phyloP scores from a whole-genome alignment of 2,329 filamentous ascomycete species.

The Decorospora gaudefroyi region DNA sequence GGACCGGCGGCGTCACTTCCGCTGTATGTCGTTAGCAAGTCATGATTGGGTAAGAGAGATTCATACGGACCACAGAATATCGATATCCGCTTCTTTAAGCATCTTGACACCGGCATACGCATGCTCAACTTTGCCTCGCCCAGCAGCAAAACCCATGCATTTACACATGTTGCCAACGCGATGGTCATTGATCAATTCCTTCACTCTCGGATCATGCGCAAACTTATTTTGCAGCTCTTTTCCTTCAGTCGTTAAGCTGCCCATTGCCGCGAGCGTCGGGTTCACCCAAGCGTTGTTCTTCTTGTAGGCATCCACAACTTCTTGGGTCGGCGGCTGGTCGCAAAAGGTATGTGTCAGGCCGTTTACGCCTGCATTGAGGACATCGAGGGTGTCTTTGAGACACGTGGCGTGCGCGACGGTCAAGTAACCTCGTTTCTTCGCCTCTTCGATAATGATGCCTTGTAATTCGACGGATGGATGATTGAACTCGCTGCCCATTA shows the following conservation, averaged over 20 bases:
- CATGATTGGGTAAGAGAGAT: too few species aligned
- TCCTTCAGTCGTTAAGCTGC: conserved; percentile 50
- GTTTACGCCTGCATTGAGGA: conserved; percentile 50
- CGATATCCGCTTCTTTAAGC: conserved; percentile 48
- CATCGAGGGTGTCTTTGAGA: conserved; percentile 50
- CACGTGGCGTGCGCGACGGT: conserved; percentile 50
- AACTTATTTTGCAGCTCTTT: conserved; percentile 47
- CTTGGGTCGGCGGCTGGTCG: conserved; percentile 47
- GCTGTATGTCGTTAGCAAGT: conserved; percentile 27
- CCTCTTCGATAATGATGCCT: conserved; percentile 50
- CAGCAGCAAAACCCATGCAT: conserved; percentile 49
- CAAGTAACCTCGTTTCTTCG: conserved; percentile 44
- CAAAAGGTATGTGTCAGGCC: conserved; percentile 53
- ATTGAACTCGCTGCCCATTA: conserved; percentile 45
- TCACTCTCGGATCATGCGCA: conserved; percentile 48
- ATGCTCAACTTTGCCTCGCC: conserved; percentile 44
- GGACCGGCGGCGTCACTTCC: conserved; percentile 52
- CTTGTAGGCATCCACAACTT: conserved; percentile 51
- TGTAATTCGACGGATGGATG: conserved; percentile 54
- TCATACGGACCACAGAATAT: conserved; percentile 47
- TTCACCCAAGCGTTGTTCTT: conserved; percentile 51
- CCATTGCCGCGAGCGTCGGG: conserved; percentile 50
- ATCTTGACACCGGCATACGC: conserved; percentile 51
- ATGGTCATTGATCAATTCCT: conserved; percentile 41
- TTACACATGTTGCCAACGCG: conserved; percentile 46